These are phyloP conservation scores for Thermoascus crustaceus DNA, from an alignment of 2,329 filamentous ascomycete species.

Conservation along the genomic window DNA sequence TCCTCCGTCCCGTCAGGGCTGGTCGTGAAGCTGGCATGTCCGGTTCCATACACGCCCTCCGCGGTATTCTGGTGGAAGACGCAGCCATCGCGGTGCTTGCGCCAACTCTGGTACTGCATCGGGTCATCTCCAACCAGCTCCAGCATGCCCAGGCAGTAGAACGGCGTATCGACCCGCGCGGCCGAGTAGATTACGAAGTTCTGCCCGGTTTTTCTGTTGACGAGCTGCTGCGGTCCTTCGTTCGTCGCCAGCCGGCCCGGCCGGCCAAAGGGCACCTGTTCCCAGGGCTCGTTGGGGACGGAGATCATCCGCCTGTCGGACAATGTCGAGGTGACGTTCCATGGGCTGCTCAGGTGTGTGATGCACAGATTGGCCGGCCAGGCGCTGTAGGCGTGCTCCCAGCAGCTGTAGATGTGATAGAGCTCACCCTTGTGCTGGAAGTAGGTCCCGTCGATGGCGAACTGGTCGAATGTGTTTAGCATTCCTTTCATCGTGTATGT, in stretches of 20 bases:
- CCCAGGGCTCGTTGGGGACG: conserved; percentile 42
- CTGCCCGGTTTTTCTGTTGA: conserved; percentile 40
- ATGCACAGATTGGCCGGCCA: conserved; percentile 49
- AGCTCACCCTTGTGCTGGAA: conserved; percentile 36
- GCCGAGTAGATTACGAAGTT: conserved; percentile 44
- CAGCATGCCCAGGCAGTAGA: conserved; percentile 46
- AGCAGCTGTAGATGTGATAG: conserved; percentile 37
- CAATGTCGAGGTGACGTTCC: conserved; percentile 39
- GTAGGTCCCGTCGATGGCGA: conserved; percentile 48
- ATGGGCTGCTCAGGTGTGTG: conserved; percentile 38
- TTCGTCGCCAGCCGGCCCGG: conserved; percentile 38
- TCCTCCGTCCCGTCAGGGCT: conserved; percentile 41
- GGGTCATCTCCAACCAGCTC: conserved; percentile 43
- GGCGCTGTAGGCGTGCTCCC: conserved; percentile 30
- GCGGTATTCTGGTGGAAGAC: conserved; percentile 44
- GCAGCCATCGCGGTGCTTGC: conserved; percentile 39
- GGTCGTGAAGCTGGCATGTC: conserved; percentile 44
- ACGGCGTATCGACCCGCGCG: conserved; percentile 44
- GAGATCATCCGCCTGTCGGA: conserved; percentile 41
- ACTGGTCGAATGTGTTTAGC: conserved; percentile 45
- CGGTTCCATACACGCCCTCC: conserved; percentile 41
- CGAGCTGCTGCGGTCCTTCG: conserved; percentile 45
- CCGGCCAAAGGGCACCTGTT: conserved; percentile 45
- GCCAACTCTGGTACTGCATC: conserved; percentile 42
- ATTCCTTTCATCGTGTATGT: conserved; percentile 39